Evolutionary conservation across 495 filamentous ascomycete genomes (phyloP).

Genomic region (Penicillium soppii): DNA sequence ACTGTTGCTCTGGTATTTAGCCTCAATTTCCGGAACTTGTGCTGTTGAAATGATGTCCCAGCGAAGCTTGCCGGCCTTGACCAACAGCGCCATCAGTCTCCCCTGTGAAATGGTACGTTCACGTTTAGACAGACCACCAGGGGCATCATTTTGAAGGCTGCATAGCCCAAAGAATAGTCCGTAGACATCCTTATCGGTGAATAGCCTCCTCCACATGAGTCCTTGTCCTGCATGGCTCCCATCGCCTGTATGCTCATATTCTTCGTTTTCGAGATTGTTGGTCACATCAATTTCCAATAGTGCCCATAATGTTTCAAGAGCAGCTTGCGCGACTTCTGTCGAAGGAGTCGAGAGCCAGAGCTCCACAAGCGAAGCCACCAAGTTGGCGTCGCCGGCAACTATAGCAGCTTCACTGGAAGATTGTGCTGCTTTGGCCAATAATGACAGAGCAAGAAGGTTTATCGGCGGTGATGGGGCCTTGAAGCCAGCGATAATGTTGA

Average conservation of each 20-base stretch:
- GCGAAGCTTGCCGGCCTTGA: conserved; percentile 63
- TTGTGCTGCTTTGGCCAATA: conserved; percentile 70
- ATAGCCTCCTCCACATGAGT: conserved; percentile 69
- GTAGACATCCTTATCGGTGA: conserved; percentile 67
- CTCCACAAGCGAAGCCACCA: conserved; percentile 61
- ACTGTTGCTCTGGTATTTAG: conserved; percentile 52
- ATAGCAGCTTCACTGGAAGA: conserved; percentile 63
- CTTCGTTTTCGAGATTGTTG: conserved; percentile 41
- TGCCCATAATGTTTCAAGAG: conserved; percentile 62
- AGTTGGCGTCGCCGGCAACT: conserved; percentile 61
- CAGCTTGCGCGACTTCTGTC: conserved; percentile 72
- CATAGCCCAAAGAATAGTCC: conserved; percentile 61
- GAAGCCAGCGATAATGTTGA: conserved; percentile 53
- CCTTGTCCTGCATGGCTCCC: conserved; percentile 57
- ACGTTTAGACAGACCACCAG: conserved; percentile 50
- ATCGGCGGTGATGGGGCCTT: conserved; percentile 60
- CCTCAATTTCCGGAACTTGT: conserved; percentile 60
- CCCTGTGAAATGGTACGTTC: conserved; percentile 78
- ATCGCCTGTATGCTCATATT: conserved; percentile 35
- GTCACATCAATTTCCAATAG: conserved; percentile 67
- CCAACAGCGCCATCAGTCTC: conserved; percentile 68
- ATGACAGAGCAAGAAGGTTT: conserved; percentile 66
- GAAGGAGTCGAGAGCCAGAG: conserved; percentile 71
- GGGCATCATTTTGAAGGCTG: conserved; percentile 43
- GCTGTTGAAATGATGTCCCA: conserved; percentile 60